Evolutionary conservation across 768 basidiomycete genomes (phyloP), one percentile per base, ranked within the genome.

Genomic region (Trametes gibbosa): DNA sequence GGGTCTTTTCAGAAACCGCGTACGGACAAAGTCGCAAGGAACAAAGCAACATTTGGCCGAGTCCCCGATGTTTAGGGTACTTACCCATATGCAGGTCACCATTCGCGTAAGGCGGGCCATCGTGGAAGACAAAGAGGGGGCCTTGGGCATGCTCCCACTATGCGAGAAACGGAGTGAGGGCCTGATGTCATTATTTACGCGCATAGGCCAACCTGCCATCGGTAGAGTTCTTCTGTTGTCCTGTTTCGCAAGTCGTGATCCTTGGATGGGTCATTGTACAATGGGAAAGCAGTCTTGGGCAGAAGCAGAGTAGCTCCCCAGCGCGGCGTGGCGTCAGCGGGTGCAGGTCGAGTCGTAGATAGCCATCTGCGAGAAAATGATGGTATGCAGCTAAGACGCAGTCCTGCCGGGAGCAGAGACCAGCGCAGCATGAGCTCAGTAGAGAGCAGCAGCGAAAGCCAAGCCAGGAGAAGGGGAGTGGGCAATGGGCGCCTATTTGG

Each of bases 51-150:
- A 2, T 27, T 14, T 8, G 8, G 27, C 13, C 8, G 21, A 3
- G 32, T 32, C 16, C 19, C 17, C 25, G 32, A 50, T 24, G n/a
- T 16, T 53, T 42, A 25, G 37, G 3, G 27, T 4, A 48, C 75
- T 60, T 63, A 96, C 95, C 96, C 79, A 95, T 95, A 70, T 99
- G 96, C 41, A 99, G 76, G 70, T 92, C 84, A 0, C 97, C 97
- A 69, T 99, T 99, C 1, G 96, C 96, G 68, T 98, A 98, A 0
- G 97, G 97, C 32, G 96, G 96, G 0, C 96, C 97, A 71, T 99
- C 96, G 64, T 96, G 95, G 51, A 95, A 77, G 13, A 97, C 87
- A 66, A 95, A 98, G 29, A 85, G 68, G 1, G 85, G 83, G 2
- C 90, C 82, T 34, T 80, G 75, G 13, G 77, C 82, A 66, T 90